Evolutionary conservation across 2,329 filamentous ascomycete genomes (phyloP), one percentile per base, ranked within the genome.

Genomic region (Aspergillus phoenicis): DNA sequence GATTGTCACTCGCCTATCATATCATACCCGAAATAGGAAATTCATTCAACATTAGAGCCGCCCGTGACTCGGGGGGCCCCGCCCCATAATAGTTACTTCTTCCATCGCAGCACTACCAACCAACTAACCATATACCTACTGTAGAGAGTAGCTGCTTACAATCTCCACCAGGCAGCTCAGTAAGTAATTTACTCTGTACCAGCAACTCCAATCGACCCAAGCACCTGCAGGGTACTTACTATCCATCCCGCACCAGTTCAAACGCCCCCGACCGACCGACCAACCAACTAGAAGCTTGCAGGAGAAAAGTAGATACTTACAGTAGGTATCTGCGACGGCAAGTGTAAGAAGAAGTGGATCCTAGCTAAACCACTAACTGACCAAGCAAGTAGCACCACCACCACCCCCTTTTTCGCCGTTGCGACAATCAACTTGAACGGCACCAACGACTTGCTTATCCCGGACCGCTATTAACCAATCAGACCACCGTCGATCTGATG

Each of bases 401-500:
- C 47, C 61, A 56, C 48, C 59, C 58, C 59, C 52, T 36, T 63
- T 61, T 59, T 45, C 59, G 43, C 61, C 54, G 61, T 63, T 63
- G 61, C 54, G 59, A 61, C 52, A 41, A 55, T 28, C 52, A 47
- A 22, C 33, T 10, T 36, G 33, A 36, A 36, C 33, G 33, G 33
- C 33, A 36, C 52, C 52, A 55, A 55, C 39, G 24, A 55, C 41
- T 36, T 45, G 41, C 52, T 45, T 15, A n/a, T 30, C 22, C 39
- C 43, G 52, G 43, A 36, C 53, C 52, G 22, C 22, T 43, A 11
- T 59, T 49, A 55, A 24, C 64, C 64, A 66, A 66, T 62, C 58
- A 64, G 57, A 49, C 53, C 51, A 55, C 54, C 54, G 62, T 66
- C 64, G 64, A 66, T 66, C 64, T 63, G 62, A 66, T 64, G 64